Base-by-base conservation (phyloP, 192 early-diverging fungal species). In the Backusella sp. region DNA sequence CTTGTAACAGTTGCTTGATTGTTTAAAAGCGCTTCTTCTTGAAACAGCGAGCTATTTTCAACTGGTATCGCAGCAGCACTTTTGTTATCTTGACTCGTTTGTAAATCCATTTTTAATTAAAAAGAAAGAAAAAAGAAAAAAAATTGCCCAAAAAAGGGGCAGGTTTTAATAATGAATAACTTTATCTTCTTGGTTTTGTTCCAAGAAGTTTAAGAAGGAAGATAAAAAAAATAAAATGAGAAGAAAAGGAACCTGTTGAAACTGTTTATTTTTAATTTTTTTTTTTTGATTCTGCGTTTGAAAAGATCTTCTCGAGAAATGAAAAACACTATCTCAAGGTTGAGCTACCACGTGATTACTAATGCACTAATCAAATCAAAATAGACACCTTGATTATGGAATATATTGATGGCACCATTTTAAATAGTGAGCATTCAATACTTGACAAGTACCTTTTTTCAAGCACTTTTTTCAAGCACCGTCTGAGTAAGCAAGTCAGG, bases 191-290 rank as follows among this genome's bases (percentile, higher is more conserved):
- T 59, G 53, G 53, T 59, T 59, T 59, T 59, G 9, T 28, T 59
- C 53, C 53, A 59, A 59, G 53, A 59, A 59, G 53, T 59, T 59
- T 59, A 49, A 49, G 5, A 49, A 49, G 19, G 1, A 49, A 49
- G 5, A 19, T 49, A n/a, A 28, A 59, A 59, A 59, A 59, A 59
- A 62, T 1, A 56, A 21, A 56, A 56, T 7, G 26, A 19, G 9
- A 59, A 26, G 26, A 26, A 59, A 59, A 59, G 56, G 56, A 59
- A 59, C 56, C 56, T 59, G 56, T 59, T 59, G 56, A 59, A 59
- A 28, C 23, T 59, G 23, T 59, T 59, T 59, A 26, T 59, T 59
- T 59, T 21, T 53, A n/a, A 44, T 44, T 44, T 15, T 7, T 56
- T 21, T 9, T 21, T 14, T 44, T 49, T 49, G 46, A 49, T 49